Evolutionary conservation across 2,329 filamentous ascomycete genomes (phyloP).

Genomic region (Sporothrix brasiliensis): DNA sequence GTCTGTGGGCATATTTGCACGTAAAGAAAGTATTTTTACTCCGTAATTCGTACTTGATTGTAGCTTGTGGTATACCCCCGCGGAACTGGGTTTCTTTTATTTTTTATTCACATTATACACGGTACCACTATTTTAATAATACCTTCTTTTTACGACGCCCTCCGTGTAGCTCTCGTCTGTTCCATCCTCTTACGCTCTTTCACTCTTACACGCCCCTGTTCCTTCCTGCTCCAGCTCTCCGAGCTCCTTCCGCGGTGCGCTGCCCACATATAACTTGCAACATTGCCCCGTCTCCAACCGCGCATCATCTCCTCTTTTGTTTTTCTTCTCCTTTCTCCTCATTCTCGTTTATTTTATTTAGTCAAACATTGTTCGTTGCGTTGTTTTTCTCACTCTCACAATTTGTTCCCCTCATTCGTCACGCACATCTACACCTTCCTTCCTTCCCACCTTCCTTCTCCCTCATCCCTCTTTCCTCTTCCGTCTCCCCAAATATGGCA

Average conservation of each 20-base stretch:
- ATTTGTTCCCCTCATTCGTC: background rate
- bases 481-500: background rate
- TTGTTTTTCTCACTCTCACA: background rate
- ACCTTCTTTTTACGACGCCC: background rate
- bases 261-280: constrained; percentile 19
- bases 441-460: background rate
- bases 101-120: background rate
- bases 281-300: constrained; percentile 4
- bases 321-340: background rate
- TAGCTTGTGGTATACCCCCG: background rate
- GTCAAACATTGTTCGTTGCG: background rate
- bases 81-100: background rate
- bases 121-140: background rate
- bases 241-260: background rate
- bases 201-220: constrained; percentile 17
- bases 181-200: background rate
- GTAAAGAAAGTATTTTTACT: too few relatives aligned
- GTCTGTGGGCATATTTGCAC: too few relatives aligned
- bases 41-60: too few relatives aligned
- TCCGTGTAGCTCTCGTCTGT: background rate
- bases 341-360: background rate
- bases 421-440: too few relatives aligned
- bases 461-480: background rate
- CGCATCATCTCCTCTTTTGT: background rate
- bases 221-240: background rate